Evolutionary conservation across 345 rosid genomes (phyloP).

Genomic region (Zanthoxylum bungeanum): DNA sequence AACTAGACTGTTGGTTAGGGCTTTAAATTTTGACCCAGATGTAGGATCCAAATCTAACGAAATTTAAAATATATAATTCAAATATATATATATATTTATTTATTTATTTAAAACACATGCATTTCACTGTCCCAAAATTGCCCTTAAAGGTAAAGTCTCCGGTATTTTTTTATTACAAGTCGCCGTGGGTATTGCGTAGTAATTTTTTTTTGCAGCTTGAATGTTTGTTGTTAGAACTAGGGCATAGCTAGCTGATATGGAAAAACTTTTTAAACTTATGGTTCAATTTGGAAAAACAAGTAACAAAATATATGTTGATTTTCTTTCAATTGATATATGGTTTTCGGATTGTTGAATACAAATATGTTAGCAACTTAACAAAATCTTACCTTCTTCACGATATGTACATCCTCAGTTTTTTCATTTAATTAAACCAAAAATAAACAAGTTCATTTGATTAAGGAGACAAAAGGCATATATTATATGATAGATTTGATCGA

Average conservation of each 20-base stretch:
- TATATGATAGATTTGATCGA: slow-evolving; percentile 10
- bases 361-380: not conserved
- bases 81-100: no score
- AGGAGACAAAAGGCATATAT: slow-evolving; percentile 11
- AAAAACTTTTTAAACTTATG: not conserved
- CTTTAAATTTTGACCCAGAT: no score
- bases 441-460: not conserved
- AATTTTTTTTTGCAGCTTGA: slow-evolving; percentile 7
- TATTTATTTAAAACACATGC: no score
- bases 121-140: slow-evolving; percentile 15
- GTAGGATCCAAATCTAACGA: no score
- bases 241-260: not conserved
- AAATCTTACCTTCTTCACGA: not conserved
- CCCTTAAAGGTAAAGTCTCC: slow-evolving; percentile 22
- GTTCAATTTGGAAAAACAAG: not conserved
- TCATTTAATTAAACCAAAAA: not conserved
- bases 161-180: slow-evolving; percentile 15
- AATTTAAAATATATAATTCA: no score
- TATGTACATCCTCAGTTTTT: not conserved
- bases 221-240: slow-evolving; percentile 5
- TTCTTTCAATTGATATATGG: not conserved
- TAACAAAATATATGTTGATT: no score
- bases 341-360: not conserved
- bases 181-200: slow-evolving; percentile 15
- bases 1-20: no score